Evolutionary conservation across 1,284 basidiomycete species (phyloP).

Genomic region (Erythrobasidium hasegawianum): DNA sequence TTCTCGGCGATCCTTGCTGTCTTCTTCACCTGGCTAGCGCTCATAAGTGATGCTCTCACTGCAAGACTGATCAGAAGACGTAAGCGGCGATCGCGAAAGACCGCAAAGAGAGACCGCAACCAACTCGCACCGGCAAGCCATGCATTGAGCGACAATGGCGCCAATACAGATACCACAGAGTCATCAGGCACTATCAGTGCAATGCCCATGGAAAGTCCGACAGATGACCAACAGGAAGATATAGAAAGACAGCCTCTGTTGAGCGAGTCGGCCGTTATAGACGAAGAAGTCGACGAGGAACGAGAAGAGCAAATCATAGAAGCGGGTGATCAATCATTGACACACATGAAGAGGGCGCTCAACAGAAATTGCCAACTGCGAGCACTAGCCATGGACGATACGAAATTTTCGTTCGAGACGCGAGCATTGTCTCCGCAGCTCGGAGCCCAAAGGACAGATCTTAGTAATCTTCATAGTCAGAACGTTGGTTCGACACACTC

Average conservation of each 20-base stretch:
- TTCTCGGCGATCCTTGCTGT: slow-evolving; percentile 7
- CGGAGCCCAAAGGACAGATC: no score
- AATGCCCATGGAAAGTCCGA: neutral
- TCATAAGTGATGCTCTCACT: neutral
- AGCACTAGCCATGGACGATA: neutral
- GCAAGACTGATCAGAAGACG: neutral
- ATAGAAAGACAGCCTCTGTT: neutral
- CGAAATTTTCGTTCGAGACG: neutral
- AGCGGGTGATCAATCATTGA: neutral
- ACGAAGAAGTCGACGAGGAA: neutral
- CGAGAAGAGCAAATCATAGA: neutral
- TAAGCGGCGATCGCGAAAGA: neutral
- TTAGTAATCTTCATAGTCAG: no score
- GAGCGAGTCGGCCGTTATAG: neutral
- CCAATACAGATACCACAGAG: no score
- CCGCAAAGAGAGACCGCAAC: no score
- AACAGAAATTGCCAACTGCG: neutral
- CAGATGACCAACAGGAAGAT: neutral
- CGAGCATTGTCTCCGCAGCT: no score
- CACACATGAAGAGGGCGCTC: neutral
- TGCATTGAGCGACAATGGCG: no score
- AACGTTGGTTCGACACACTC: no score
- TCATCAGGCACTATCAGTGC: neutral
- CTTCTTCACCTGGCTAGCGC: slow-evolving; percentile 10
- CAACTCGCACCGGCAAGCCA: no score